Conservation (phyloP, 805 yeast genomes). For the Suhomyces sp. region DNA sequence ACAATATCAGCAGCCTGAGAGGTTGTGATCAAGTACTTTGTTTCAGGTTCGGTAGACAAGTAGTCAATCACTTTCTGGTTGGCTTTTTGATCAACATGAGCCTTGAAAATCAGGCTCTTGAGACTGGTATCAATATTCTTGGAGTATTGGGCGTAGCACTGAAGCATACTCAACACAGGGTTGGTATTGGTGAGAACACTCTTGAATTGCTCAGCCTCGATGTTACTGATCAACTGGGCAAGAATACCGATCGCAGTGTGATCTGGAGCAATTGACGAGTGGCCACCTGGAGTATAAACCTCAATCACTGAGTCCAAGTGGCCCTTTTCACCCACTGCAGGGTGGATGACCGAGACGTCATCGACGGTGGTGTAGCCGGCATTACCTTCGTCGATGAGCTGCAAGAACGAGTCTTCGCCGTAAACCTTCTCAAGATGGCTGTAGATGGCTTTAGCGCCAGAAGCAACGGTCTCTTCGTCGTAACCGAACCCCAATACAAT, state of each 20-base stretch:
- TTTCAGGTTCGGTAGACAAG: conserved; percentile 19
- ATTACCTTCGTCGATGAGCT: conserved; percentile 44
- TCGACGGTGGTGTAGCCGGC: conserved; percentile 19
- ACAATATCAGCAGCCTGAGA: conserved; percentile 50
- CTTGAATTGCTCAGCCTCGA: conserved; percentile 38
- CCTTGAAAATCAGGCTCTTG: conserved; percentile 35
- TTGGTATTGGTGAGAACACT: conserved; percentile 40
- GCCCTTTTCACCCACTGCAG: conserved; percentile 51
- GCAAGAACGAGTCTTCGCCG: conserved; percentile 43
- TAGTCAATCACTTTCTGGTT: conserved; percentile 35
- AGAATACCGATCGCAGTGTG: conserved; percentile 49
- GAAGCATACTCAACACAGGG: conserved; percentile 43
- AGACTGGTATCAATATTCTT: conserved; percentile 27
- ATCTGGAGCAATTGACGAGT: conserved; percentile 48
- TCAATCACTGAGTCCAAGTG: conserved; percentile 39
- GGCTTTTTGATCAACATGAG: conserved; percentile 34
- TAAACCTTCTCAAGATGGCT: conserved; percentile 31
- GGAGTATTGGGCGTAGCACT: conserved; percentile 47
- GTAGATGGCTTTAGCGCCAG: conserved; percentile 36
- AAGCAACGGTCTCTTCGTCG: conserved; percentile 48
- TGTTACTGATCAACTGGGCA: conserved; percentile 36
- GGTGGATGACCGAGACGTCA: conserved; percentile 41
- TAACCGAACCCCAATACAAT: conserved; percentile 48
- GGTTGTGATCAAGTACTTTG: conserved; percentile 41
- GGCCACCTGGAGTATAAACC: conserved; percentile 48